Evolutionary conservation across 768 basidiomycete genomes (phyloP).

Genomic region (Trametes elegans): DNA sequence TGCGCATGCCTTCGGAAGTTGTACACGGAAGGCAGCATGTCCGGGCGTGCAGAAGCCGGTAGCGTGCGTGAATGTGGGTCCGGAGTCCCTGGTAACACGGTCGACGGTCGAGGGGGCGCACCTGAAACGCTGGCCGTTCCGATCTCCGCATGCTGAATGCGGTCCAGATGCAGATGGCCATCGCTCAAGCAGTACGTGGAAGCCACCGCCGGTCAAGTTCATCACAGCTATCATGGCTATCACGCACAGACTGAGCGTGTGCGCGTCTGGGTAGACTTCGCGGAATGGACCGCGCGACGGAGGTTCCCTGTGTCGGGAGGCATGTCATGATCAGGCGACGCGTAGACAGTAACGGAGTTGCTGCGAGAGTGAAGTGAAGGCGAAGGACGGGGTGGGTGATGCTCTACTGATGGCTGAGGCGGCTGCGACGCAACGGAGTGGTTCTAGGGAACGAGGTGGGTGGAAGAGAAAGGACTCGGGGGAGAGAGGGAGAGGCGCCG

Average conservation of each 20-base stretch:
- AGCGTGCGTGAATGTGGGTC: background rate
- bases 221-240: background rate
- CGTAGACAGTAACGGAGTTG: background rate
- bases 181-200: constrained; percentile 11
- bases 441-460: no score
- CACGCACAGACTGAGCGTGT: background rate
- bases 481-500: no score
- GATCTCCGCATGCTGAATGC: constrained; percentile 9
- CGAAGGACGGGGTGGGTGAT: no score
- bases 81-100: constrained; percentile 5
- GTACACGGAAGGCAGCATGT: background rate
- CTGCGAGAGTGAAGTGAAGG: background rate
- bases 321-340: no score
- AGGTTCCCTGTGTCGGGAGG: constrained; percentile 1
- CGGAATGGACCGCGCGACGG: background rate
- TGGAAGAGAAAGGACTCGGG: no score
- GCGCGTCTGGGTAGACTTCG: background rate
- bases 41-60: background rate
- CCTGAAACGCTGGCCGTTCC: background rate
- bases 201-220: background rate
- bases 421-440: no score
- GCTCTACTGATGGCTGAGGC: no score
- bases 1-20: no score
- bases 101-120: background rate
- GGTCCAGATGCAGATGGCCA: constrained; percentile 12